A percentile compares a stretch with the other conserved stretches of the same genome.
These are phyloP conservation scores for Apiotrichum montevideense DNA, from an alignment of 1,284 basidiomycete species.

Conservation along the genomic window DNA sequence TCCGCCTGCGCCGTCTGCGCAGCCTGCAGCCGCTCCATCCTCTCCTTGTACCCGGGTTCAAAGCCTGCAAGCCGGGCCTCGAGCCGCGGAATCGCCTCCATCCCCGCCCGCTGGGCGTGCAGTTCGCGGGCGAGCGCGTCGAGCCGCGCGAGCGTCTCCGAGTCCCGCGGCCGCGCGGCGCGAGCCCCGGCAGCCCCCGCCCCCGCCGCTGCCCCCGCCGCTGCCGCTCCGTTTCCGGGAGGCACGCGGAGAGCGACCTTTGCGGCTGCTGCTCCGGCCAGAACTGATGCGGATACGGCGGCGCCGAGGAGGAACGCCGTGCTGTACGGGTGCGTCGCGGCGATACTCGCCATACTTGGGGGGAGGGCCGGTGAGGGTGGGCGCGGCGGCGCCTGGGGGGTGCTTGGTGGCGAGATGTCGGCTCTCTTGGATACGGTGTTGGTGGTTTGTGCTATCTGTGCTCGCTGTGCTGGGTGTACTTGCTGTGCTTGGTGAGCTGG, in stretches of 20 bases:
- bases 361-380: conserved; percentile 2
- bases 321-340: conserved; percentile 13
- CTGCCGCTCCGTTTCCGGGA: too few relatives aligned
- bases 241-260: too few relatives aligned
- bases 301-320: conserved; percentile 16
- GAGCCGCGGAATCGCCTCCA: background rate
- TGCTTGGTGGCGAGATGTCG: background rate
- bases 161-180: background rate
- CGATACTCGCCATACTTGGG: background rate
- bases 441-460: background rate
- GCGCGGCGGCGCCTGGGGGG: background rate
- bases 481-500: too few relatives aligned
- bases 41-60: background rate
- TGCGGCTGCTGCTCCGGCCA: conserved; percentile 1
- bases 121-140: conserved; percentile 1
- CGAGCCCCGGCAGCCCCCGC: background rate
- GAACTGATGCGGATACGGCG: conserved; percentile 3
- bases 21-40: too few relatives aligned
- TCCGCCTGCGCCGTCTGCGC: too few relatives aligned
- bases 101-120: too few relatives aligned
- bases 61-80: background rate
- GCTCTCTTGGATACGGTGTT: background rate
- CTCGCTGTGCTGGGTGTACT: too few relatives aligned
- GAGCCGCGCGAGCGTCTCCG: background rate
- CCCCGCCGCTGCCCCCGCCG: too few relatives aligned